Base-by-base conservation (phyloP, 805 yeast species). In the Saccharomycopsis malanga region DNA sequence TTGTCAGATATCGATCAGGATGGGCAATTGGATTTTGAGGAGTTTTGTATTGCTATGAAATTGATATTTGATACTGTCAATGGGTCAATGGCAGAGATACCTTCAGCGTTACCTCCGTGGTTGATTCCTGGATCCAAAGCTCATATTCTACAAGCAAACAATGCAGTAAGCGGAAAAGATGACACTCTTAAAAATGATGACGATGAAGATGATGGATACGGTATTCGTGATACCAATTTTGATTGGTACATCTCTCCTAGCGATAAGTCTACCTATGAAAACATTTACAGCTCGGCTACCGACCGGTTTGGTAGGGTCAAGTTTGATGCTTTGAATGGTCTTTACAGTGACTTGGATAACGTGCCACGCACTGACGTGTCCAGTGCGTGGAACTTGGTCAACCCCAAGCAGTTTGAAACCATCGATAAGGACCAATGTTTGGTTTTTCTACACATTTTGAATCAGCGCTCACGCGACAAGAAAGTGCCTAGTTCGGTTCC, bases 201-300 rank as follows among this genome's bases (percentile, higher is more conserved):
- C 50, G 69, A 63, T 49, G 79, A 77, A 45, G 83, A 74, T 54
- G 87, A 82, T 42, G 91, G 83, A 38, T 79, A 80, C 35, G 76
- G 77, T 20, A 61, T 72, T 25, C 65, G 78, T 43, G 71, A 80
- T 39, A 73, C 79, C 34, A 86, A 81, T 57, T 87, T 93, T 60
- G 96, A 89, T 61, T 93, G 98, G 98, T 93, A 93, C 66, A 88
- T 93, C 55, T 80, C 96, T 3, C 98, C 97, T 20, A 74, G 80
- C 7, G 98, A 93, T 58, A 79, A 81, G 59, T 56, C 77, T 2
- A 76, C 83, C 14, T 93, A 93, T 65, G 91, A 86, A 59, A 71
- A 83, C 27, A 77, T 93, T 29, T 85, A 88, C 61, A 70, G 80
- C 34, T 73, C 83, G 23, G 79, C 87, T 45, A 68, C 84, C 44